Percentiles rank a stretch among this genome's conserved stretches.
Conservation (phyloP, 164 flowering plant species). For the Kalanchoe fedtschenkoi region DNA sequence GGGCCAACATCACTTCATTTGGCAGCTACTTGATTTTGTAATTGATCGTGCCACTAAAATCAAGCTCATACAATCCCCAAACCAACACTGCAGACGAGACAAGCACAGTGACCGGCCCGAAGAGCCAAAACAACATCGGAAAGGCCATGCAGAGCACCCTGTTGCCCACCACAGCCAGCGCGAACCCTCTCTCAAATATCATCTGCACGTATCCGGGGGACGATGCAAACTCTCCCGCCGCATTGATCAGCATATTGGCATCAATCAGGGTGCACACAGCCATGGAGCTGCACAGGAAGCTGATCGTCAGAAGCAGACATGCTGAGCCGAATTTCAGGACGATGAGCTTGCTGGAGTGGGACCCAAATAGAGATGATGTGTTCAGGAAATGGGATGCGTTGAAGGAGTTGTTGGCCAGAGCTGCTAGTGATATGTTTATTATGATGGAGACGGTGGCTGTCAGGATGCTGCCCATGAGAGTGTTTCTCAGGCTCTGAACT, state of each 20-base stretch:
- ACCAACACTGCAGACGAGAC: conserved; percentile 41
- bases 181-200: conserved; percentile 45
- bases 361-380: conserved; percentile 24
- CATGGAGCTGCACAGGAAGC: conserved; percentile 66
- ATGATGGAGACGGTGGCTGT: conserved; percentile 37
- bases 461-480: conserved; percentile 42
- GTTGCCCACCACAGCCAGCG: conserved; percentile 39
- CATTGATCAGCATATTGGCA: conserved; percentile 43
- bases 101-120: conserved; percentile 47
- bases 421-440: conserved; percentile 37
- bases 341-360: conserved; percentile 19
- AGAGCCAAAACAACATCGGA: conserved; percentile 56
- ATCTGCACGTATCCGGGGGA: conserved; percentile 11
- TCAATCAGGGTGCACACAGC: conserved; percentile 43
- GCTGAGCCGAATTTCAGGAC: conserved; percentile 43
- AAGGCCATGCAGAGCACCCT: conserved; percentile 36
- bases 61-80: conserved; percentile 44
- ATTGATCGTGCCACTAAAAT: conserved; percentile 24
- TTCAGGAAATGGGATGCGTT: conserved; percentile 28
- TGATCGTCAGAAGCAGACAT: conserved; percentile 25
- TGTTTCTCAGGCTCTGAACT: conserved; percentile 68
- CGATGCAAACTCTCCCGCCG: conserved; percentile 11
- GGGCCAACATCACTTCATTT: too few relatives aligned
- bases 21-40: not conserved
- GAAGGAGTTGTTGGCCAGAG: conserved; percentile 50